phyloP scores from a whole-genome alignment of 805 yeast genomes.

The Candida michaelii region DNA sequence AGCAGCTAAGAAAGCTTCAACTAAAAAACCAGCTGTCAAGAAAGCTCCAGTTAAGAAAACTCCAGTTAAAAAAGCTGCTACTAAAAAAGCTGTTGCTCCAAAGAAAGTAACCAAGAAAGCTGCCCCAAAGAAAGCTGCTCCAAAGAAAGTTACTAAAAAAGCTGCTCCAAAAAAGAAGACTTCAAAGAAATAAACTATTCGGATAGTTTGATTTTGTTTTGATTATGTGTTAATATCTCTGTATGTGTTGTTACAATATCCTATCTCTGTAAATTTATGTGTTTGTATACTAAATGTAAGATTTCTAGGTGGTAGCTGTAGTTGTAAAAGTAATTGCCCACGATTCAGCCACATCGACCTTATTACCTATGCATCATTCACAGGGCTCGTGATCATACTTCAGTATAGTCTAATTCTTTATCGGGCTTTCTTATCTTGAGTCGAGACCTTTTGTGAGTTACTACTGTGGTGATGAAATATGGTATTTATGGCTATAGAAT shows the following conservation, averaged over 20 bases:
- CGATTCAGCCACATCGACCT: too few species aligned
- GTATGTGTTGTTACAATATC: constrained; percentile 2
- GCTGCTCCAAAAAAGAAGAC: constrained; percentile 20
- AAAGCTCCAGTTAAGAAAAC: constrained; percentile 20
- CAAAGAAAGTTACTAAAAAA: constrained; percentile 16
- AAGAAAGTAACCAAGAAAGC: constrained; percentile 15
- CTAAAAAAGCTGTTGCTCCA: constrained; percentile 16
- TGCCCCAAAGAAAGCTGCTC: constrained; percentile 23
- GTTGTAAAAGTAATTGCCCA: too few species aligned
- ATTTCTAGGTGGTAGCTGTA: constrained; percentile 4
- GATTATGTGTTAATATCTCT: constrained; percentile 6
- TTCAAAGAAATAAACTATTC: constrained; percentile 3
- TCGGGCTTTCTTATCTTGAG: too few species aligned
- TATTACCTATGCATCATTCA: too few species aligned
- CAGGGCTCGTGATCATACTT: too few species aligned
- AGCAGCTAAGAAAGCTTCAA: constrained; percentile 16
- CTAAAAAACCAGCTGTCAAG: constrained; percentile 23
- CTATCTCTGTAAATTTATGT: constrained; percentile 11
- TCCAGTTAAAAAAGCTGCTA: constrained; percentile 9
- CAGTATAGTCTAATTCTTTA: too few species aligned
- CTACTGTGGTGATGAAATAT: too few species aligned
- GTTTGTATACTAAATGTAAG: constrained; percentile 11
- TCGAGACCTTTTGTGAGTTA: too few species aligned
- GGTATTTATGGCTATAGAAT: too few species aligned
- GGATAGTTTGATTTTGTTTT: neutral